Evolutionary conservation across 331 rosid species (phyloP).

Genomic region (Ulmus americana): DNA sequence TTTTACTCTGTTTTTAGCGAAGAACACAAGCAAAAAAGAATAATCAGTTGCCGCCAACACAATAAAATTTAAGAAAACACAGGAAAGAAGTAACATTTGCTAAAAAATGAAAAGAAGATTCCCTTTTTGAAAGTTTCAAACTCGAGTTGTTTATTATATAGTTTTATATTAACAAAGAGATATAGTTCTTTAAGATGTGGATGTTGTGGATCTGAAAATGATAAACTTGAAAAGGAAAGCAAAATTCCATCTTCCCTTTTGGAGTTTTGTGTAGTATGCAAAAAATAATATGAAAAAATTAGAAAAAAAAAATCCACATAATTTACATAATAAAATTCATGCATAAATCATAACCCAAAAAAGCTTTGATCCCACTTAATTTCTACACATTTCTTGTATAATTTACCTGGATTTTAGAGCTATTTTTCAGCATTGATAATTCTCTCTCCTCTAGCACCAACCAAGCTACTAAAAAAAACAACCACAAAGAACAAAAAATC

Average conservation of each 20-base stretch:
- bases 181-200: background rate
- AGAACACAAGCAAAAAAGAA: conserved; percentile 31
- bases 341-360: conserved; percentile 1
- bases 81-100: conserved; percentile 8
- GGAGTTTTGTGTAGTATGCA: no score
- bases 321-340: background rate
- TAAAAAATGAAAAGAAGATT: conserved; percentile 23
- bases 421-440: conserved; percentile 20
- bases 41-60: conserved; percentile 37
- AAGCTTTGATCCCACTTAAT: conserved; percentile 15
- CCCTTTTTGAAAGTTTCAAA: conserved; percentile 31
- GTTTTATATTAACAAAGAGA: background rate
- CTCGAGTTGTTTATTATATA: background rate
- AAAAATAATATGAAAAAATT: background rate
- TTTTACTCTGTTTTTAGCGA: conserved; percentile 28
- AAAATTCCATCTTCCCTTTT: no score
- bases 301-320: background rate
- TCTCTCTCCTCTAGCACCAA: conserved; percentile 2
- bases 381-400: conserved; percentile 13
- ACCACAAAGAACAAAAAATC: background rate
- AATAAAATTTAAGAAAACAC: background rate
- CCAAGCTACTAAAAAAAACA: background rate
- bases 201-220: conserved; percentile 6
- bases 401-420: conserved; percentile 20
- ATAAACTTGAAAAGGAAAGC: background rate